Evolutionary conservation across 2,329 filamentous ascomycete species (phyloP).

Genomic region (Emergomyces orientalis): DNA sequence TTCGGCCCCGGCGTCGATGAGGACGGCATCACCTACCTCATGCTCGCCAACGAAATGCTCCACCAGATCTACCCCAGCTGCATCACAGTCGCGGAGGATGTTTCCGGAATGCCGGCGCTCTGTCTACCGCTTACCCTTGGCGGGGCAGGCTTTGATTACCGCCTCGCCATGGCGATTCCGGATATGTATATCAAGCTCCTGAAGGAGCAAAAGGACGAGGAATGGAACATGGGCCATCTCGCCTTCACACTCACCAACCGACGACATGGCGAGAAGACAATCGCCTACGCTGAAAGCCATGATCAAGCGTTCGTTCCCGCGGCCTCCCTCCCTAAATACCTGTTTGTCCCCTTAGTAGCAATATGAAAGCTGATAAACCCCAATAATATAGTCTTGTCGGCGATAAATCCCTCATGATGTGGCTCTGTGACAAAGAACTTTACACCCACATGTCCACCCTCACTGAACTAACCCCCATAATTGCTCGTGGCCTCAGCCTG

Average conservation of each 20-base stretch:
- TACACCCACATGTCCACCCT: constrained; percentile 95
- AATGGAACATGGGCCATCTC: constrained; percentile 84
- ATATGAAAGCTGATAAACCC: constrained; percentile 17
- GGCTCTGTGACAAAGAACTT: constrained; percentile 92
- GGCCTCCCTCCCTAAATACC: not conserved
- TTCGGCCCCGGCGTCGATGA: constrained; percentile 84
- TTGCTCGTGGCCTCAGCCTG: constrained; percentile 80
- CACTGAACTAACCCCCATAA: constrained; percentile 72
- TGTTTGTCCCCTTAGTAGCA: too few species aligned
- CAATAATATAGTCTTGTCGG: constrained; percentile 66
- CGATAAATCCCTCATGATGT: constrained; percentile 96
- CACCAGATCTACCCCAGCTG: constrained; percentile 77
- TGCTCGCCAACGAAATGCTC: constrained; percentile 93
- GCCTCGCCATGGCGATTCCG: constrained; percentile 92
- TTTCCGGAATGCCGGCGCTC: constrained; percentile 96
- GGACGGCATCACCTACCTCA: constrained; percentile 88
- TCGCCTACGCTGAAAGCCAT: constrained; percentile 93
- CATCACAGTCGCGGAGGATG: constrained; percentile 93
- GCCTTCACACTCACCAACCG: constrained; percentile 85
- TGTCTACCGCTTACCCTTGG: constrained; percentile 78
- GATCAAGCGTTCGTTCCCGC: constrained; percentile 76
- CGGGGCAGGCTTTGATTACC: constrained; percentile 93
- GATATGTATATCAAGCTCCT: constrained; percentile 99
- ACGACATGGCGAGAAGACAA: constrained; percentile 93
- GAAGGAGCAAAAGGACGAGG: constrained; percentile 81